phyloP scores from a whole-genome alignment of 2,329 filamentous ascomycete genomes.

The Colletotrichum sp. region DNA sequence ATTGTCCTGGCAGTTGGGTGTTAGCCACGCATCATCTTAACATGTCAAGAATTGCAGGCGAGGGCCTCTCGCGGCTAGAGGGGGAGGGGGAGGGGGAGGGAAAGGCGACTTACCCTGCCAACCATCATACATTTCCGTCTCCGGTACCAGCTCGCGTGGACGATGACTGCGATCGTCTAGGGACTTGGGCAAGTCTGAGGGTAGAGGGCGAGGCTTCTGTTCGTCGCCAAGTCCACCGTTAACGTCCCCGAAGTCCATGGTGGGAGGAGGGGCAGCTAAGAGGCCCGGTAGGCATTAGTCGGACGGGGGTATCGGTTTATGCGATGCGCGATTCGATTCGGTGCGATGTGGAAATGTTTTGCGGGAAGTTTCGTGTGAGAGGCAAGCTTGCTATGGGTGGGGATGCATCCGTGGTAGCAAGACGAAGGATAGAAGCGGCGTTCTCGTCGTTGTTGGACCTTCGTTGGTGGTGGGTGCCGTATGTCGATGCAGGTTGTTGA shows the following conservation, averaged over 20 bases:
- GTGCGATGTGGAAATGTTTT: background rate
- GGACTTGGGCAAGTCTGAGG: slow-evolving; percentile 86
- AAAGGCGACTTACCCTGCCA: slow-evolving; percentile 78
- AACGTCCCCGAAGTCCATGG: slow-evolving; percentile 65
- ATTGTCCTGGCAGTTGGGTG: slow-evolving; percentile 71
- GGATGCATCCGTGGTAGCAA: background rate
- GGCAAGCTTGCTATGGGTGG: background rate
- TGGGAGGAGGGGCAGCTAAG: slow-evolving; percentile 42
- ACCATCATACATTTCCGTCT: slow-evolving; percentile 98
- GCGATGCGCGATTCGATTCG: slow-evolving; percentile 7
- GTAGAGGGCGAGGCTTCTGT: slow-evolving; percentile 62
- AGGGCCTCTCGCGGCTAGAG: background rate
- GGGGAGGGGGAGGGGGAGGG: background rate
- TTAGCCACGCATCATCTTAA: background rate
- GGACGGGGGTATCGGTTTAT: slow-evolving; percentile 8
- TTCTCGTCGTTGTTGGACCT: background rate
- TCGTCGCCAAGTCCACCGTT: slow-evolving; percentile 45
- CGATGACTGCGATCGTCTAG: slow-evolving; percentile 84
- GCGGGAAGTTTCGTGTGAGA: slow-evolving; percentile 5
- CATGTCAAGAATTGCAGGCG: background rate
- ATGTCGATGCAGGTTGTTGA: background rate
- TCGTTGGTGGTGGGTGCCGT: background rate
- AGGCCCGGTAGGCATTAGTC: slow-evolving; percentile 19
- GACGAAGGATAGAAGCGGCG: background rate
- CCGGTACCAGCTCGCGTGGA: slow-evolving; percentile 69